Percentiles rank a stretch among this genome's conserved stretches.
Conservation (phyloP, 148 eudicot species). For the Fagopyrum homotropicum region DNA sequence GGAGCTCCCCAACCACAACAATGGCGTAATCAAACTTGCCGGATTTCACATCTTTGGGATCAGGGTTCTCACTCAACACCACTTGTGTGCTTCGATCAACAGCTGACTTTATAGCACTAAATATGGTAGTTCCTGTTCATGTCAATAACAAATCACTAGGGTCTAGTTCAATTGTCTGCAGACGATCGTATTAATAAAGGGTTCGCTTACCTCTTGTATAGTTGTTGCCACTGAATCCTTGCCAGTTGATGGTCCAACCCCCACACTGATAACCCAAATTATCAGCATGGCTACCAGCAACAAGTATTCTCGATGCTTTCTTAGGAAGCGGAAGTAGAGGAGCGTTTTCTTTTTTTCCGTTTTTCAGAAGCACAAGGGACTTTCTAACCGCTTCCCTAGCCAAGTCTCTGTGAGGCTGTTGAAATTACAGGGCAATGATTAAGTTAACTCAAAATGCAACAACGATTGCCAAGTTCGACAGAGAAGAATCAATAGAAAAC, state of each 20-base stretch:
- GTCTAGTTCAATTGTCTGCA: not conserved
- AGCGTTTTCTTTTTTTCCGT: conserved; percentile 47
- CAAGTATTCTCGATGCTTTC: conserved; percentile 46
- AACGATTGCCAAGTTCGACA: not conserved
- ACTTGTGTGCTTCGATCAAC: conserved; percentile 57
- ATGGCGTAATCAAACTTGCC: conserved; percentile 54
- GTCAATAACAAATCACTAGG: not conserved
- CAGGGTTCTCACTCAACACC: conserved; percentile 46
- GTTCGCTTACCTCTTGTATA: conserved; percentile 38
- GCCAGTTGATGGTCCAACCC: conserved; percentile 94
- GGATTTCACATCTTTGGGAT: conserved; percentile 34
- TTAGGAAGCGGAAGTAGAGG: conserved; percentile 68
- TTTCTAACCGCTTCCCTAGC: conserved; percentile 96
- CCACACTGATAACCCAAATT: conserved; percentile 95
- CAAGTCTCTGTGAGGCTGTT: conserved; percentile 71
- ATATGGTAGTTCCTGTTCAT: conserved; percentile 57
- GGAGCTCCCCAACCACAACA: conserved; percentile 70
- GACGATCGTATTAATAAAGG: not conserved
- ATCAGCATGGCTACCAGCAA: conserved; percentile 84
- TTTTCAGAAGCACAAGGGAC: conserved; percentile 83
- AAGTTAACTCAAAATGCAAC: not conserved
- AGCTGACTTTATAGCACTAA: conserved; percentile 48
- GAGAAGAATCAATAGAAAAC: not conserved
- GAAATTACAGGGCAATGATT: not conserved
- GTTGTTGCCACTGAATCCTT: conserved; percentile 76